Base-by-base conservation (phyloP, 441 rosid genomes). In the Rhodomyrtus psidioides region DNA sequence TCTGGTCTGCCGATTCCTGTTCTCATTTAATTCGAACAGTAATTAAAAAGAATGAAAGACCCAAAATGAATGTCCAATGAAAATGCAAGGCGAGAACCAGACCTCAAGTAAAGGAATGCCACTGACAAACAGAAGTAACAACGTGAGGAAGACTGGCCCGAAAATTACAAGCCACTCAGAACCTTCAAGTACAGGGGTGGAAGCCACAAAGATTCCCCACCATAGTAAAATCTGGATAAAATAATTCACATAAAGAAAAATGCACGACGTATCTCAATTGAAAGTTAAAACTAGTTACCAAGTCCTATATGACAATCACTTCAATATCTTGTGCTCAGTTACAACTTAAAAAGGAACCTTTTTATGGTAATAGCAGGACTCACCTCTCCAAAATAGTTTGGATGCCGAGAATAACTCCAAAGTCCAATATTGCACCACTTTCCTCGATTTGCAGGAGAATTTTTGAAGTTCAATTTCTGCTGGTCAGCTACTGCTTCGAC, bases 301-400 rank as follows among this genome's bases (percentile, higher is more conserved):
- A 34, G 39, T 21, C 24, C 19, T 19, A 70, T 70, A 70, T 6
- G 26, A 34, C n/a, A 19, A 39, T 21, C 49, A 34, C 79, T 70
- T 39, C 79, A 70, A 70, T 21, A 34, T 34, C 19, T 23, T 34
- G n/a, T 34, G 49, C 79, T 34, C 21, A 70, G n/a, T 34, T 34
- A 81, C 56, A 60, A 51, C 65, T 53, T 21, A 28, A 82, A 82
- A 54, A 82, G 27, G 17, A 81, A 14, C 4, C 34, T 70, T 21
- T 70, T 70, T 42, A 70, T 34, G 49, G 79, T 2, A 70, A 70
- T 10, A 39, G 79, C 79, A 10, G 84, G 58, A 87, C 91, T 87
- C 87, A 97, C 99, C 98, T 97, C 99, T 84, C 99, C 99, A 39
- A 97, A 94, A 91, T 97, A 97, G 93, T 97, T 97, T 46, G 99